phyloP scores from a whole-genome alignment of 306 rosid species.

The Cicer yamashitae region DNA sequence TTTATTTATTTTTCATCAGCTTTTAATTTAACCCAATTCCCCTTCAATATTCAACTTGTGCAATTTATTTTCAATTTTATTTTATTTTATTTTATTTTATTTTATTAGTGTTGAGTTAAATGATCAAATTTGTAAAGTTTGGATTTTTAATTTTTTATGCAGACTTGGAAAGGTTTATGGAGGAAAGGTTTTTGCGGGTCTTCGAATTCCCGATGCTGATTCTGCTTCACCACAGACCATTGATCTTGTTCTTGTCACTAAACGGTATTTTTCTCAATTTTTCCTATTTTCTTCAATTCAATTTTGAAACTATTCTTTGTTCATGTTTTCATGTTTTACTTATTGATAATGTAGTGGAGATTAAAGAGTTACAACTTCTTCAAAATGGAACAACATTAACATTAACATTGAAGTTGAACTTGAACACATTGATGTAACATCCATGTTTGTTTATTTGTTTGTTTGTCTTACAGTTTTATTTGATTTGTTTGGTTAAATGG shows the following conservation, averaged over 20 bases:
- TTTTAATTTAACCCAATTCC: not conserved
- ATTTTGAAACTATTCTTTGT: not conserved
- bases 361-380: constrained; percentile 2
- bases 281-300: not conserved
- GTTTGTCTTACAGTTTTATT: not conserved
- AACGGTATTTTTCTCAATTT: constrained; percentile 51
- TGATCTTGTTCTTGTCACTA: constrained; percentile 71
- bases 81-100: no score
- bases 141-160: not conserved
- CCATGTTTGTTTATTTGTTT: not conserved
- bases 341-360: not conserved
- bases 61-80: not conserved
- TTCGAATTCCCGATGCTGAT: constrained; percentile 95
- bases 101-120: no score
- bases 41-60: not conserved
- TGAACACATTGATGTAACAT: not conserved
- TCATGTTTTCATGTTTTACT: not conserved
- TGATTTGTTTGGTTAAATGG: constrained; percentile 3
- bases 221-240: constrained; percentile 70
- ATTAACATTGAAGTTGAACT: not conserved
- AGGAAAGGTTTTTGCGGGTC: constrained; percentile 75
- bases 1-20: not conserved
- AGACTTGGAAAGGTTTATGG: constrained; percentile 80
- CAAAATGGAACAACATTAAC: not conserved
- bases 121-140: not conserved